Conservation (phyloP, 1,284 basidiomycete genomes). For the Malassezia yamatoensis region DNA sequence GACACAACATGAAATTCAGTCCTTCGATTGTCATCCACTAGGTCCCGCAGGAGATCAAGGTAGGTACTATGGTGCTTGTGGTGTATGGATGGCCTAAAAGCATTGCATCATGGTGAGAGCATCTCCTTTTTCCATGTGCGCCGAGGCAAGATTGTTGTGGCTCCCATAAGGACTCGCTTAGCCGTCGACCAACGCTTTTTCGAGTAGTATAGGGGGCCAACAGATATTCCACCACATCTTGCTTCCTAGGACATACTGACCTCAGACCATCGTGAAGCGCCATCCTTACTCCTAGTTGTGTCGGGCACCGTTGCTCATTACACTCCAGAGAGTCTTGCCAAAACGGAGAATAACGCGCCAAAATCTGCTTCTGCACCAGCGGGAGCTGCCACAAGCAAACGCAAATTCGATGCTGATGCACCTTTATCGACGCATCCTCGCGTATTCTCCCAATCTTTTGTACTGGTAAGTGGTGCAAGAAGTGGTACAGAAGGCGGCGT, state of each 20-base stretch:
- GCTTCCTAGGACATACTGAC: not conserved
- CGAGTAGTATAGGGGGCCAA: conserved; percentile 41
- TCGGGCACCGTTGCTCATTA: conserved; percentile 41
- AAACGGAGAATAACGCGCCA: conserved; percentile 27
- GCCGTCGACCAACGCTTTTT: conserved; percentile 11
- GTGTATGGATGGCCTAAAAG: conserved; percentile 3
- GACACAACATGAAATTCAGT: conserved; percentile 42
- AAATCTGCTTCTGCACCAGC: conserved; percentile 22
- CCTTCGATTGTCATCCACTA: conserved; percentile 40
- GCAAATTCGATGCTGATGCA: conserved; percentile 31
- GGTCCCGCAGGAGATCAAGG: conserved; percentile 16
- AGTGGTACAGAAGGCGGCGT: conserved; percentile 17
- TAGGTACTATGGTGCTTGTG: conserved; percentile 2
- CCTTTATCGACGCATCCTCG: conserved; percentile 32
- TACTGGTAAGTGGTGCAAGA: conserved; percentile 24
- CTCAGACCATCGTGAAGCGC: conserved; percentile 20
- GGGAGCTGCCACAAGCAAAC: conserved; percentile 27
- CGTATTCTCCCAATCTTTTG: conserved; percentile 37
- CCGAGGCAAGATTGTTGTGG: conserved; percentile 6
- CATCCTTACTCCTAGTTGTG: conserved; percentile 33
- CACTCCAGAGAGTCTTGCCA: conserved; percentile 34
- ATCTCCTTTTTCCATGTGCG: not conserved
- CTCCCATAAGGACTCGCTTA: conserved; percentile 19
- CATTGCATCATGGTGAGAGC: conserved; percentile 3
- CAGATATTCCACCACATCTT: conserved; percentile 5